Conservation (phyloP, 345 rosid species). For the Eucalyptus sp. region DNA sequence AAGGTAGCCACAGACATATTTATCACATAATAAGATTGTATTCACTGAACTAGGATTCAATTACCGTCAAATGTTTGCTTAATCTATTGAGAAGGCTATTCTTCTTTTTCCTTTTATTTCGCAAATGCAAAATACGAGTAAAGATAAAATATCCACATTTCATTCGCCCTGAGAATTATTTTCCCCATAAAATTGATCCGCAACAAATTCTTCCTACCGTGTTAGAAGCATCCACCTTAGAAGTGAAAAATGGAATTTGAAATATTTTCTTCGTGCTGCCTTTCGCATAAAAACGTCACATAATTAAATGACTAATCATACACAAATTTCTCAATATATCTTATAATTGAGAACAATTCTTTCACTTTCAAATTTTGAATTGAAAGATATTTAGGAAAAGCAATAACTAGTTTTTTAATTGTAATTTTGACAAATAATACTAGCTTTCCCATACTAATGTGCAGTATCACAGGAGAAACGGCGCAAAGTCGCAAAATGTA, state of each 20-base stretch:
- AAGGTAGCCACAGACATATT: not conserved
- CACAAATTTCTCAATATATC: not conserved
- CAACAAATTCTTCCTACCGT: not conserved
- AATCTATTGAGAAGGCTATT: not conserved
- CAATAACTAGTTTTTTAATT: not conserved
- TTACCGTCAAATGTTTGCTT: not conserved
- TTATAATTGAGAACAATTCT: not conserved
- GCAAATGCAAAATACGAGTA: not conserved
- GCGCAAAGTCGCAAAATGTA: not conserved
- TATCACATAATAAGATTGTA: not conserved
- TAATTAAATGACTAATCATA: not conserved
- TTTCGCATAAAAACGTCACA: not conserved
- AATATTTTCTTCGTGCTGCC: not conserved
- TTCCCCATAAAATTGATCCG: not conserved
- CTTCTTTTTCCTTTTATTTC: not conserved
- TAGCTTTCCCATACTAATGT: not conserved
- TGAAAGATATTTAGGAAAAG: not conserved
- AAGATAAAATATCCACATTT: not conserved
- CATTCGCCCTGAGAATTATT: not conserved
- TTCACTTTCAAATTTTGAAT: not conserved
- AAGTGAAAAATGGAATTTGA: not conserved
- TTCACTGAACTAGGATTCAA: not conserved
- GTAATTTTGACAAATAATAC: not conserved
- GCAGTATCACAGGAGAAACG: not conserved
- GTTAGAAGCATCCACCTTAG: not conserved